phyloP scores from a whole-genome alignment of 306 rosid species.

The Cajanus cajan region DNA sequence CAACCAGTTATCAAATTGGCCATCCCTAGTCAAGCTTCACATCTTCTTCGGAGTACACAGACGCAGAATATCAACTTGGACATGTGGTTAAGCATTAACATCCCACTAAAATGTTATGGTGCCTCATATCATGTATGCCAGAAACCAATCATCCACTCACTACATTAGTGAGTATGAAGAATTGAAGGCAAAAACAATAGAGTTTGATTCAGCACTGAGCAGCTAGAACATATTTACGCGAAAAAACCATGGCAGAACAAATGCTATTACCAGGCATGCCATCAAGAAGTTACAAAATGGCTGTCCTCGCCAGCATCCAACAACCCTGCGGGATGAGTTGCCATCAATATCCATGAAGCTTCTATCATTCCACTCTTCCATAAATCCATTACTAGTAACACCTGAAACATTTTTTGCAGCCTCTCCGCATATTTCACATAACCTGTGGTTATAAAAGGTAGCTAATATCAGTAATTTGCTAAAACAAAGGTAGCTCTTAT shows the following conservation, averaged over 20 bases:
- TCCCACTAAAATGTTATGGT: neutral
- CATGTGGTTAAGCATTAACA: constrained; percentile 3
- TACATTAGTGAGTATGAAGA: constrained; percentile 26
- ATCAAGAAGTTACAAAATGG: constrained; percentile 97
- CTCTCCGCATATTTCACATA: constrained; percentile 88
- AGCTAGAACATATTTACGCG: constrained; percentile 85
- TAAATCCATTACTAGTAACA: constrained; percentile 50
- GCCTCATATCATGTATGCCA: constrained; percentile 19
- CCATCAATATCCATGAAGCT: constrained; percentile 34
- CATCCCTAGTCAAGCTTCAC: constrained; percentile 27
- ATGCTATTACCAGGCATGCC: constrained; percentile 94
- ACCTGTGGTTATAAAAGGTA: constrained; percentile 41
- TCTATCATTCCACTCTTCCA: constrained; percentile 88
- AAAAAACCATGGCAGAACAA: constrained; percentile 97
- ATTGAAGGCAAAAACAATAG: constrained; percentile 20
- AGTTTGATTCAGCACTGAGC: constrained; percentile 26
- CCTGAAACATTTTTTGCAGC: constrained; percentile 66
- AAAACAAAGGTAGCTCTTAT: neutral
- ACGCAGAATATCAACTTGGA: constrained; percentile 11
- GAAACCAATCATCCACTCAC: constrained; percentile 32
- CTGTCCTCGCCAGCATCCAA: constrained; percentile 85
- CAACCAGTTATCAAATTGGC: constrained; percentile 13
- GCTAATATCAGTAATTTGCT: neutral
- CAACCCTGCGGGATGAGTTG: constrained; percentile 41
- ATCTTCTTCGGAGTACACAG: constrained; percentile 33